A percentile compares a stretch with the other conserved stretches of the same genome.
These are phyloP conservation scores for Amniculicola lignicola DNA, from an alignment of 495 filamentous ascomycete genomes.

Conservation along the genomic window DNA sequence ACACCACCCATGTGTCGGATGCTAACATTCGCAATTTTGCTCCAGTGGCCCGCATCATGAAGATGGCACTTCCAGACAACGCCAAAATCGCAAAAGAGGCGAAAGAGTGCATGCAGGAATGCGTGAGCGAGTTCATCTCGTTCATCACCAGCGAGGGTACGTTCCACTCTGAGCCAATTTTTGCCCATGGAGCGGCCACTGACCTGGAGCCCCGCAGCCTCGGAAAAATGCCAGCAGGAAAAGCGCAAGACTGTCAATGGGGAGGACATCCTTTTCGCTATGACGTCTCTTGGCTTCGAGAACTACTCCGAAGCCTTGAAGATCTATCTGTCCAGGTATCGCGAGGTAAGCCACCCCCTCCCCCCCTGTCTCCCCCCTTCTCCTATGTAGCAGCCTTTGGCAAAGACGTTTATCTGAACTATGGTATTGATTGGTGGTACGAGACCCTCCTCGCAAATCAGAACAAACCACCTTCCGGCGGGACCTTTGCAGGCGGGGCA, in stretches of 20 bases:
- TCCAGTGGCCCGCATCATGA: conserved; percentile 99
- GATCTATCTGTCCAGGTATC: conserved; percentile 96
- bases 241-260: conserved; percentile 99
- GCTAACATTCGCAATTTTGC: conserved; percentile 88
- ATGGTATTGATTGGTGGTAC: conserved; percentile 41
- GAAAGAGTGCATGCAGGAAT: conserved; percentile 99
- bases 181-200: conserved; percentile 8
- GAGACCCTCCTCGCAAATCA: conserved; percentile 45
- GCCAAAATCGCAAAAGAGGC: conserved; percentile 99
- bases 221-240: conserved; percentile 98
- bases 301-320: conserved; percentile 98
- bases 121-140: conserved; percentile 99
- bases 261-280: conserved; percentile 96
- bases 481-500: conserved; percentile 26
- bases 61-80: conserved; percentile 92
- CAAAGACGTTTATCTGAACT: conserved; percentile 39
- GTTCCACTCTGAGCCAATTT: conserved; percentile 29
- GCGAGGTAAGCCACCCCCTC: conserved; percentile 71
- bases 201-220: conserved; percentile 56
- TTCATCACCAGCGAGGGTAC: conserved; percentile 98
- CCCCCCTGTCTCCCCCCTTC: conserved; percentile 29
- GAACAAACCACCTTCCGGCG: conserved; percentile 36
- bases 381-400: conserved; percentile 32
- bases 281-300: conserved; percentile 98
- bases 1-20: conserved; percentile 51